phyloP scores from a whole-genome alignment of 1,284 basidiomycete species.

The Austroboletus rostrupii region DNA sequence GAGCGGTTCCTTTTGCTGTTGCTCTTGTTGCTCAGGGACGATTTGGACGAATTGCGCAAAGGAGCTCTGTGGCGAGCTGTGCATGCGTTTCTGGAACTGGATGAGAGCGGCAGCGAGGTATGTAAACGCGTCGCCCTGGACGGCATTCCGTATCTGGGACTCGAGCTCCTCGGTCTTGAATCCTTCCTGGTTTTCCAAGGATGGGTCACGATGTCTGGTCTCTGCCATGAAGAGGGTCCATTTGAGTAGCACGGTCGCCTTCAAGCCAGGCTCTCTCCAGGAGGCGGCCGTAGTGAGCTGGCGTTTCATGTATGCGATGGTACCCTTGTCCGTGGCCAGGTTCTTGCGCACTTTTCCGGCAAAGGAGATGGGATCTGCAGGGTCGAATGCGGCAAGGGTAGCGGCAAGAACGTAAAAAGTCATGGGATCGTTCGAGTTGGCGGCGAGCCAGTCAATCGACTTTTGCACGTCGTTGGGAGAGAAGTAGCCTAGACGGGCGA shows the following conservation, averaged over 20 bases:
- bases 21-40: slow-evolving; percentile 48
- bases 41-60: slow-evolving; percentile 39
- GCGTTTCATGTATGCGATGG: slow-evolving; percentile 54
- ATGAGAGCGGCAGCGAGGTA: slow-evolving; percentile 62
- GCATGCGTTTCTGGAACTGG: slow-evolving; percentile 47
- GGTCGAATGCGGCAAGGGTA: slow-evolving; percentile 65
- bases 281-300: slow-evolving; percentile 47
- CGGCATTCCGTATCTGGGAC: slow-evolving; percentile 74
- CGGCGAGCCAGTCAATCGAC: slow-evolving; percentile 63
- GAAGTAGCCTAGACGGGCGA: slow-evolving; percentile 63
- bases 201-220: slow-evolving; percentile 62
- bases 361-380: slow-evolving; percentile 51
- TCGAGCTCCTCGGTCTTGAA: slow-evolving; percentile 80
- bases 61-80: slow-evolving; percentile 41
- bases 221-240: slow-evolving; percentile 86
- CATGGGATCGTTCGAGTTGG: slow-evolving; percentile 61
- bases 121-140: slow-evolving; percentile 80
- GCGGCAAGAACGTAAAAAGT: slow-evolving; percentile 71
- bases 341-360: slow-evolving; percentile 42
- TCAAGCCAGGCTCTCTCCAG: slow-evolving; percentile 76
- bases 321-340: slow-evolving; percentile 42
- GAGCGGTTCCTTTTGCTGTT: slow-evolving; percentile 56
- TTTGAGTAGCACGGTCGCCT: slow-evolving; percentile 74
- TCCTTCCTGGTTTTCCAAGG: slow-evolving; percentile 59
- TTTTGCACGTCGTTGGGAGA: slow-evolving; percentile 54